Base-by-base conservation (phyloP, 306 rosid species). In the Medicago ruthenica region DNA sequence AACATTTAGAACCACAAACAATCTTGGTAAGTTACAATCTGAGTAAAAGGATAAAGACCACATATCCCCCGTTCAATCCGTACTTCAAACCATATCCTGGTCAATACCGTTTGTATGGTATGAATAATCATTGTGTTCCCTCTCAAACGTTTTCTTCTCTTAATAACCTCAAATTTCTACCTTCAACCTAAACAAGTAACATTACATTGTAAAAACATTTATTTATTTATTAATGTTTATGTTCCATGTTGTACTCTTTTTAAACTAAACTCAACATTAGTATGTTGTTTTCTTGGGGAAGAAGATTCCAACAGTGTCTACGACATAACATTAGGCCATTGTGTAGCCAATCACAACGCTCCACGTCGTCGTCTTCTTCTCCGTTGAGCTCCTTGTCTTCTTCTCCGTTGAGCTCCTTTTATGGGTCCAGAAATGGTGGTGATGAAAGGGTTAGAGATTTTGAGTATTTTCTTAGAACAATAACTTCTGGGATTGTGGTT, bases 221-320 rank as follows among this genome's bases (percentile, higher is more conserved):
- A 37, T 77, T 1, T 8, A 37, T 77, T 1, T 8, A 71, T 4
- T 1, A 0, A 14, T 61, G 71, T 68, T 36, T 18, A 27, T 22
- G 13, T 31, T 41, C 55, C 7, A 22, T 12, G 12, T 53, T 64
- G 67, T 65, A 47, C 18, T 24, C 9, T 55, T 61, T 61, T 61
- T 36, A 37, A 66, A 8, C 54, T 17, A 5, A 53, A 58, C 31
- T 37, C 36, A 39, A 70, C 64, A 55, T 66, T 66, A 79, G 51
- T 36, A 92, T 88, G 96, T 88, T 90, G 97, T 90, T 85, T 90
- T 84, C 92, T 68, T 72, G 74, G 77, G 82, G 76, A 20, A 78
- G 79, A 76, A 83, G 78, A 79, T 80, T 82, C 53, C 81, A 58
- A 17, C 73, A 10, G 11, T 74, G 69, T 57, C 58, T 78, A 0